Conservation (phyloP, 129 eudicot genomes). For the Escallonia herrerae region DNA sequence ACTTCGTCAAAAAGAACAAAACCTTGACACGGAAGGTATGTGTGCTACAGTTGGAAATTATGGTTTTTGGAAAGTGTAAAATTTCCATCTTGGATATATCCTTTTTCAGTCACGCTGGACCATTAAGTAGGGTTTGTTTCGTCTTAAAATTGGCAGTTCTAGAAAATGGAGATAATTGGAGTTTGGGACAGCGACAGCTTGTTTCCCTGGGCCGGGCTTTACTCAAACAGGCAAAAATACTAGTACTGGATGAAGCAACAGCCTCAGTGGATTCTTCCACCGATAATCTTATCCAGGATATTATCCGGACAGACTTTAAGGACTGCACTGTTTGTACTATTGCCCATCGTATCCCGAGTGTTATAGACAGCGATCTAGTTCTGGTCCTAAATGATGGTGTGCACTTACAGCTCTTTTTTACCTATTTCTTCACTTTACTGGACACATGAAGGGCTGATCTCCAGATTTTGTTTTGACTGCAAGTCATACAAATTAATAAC, state of each 20-base stretch:
- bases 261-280: constrained; percentile 98
- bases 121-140: constrained; percentile 4
- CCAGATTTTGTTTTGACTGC: not conserved
- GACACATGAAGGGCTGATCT: not conserved
- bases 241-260: constrained; percentile 95
- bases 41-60: constrained; percentile 7
- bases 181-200: constrained; percentile 94
- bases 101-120: constrained; percentile 4
- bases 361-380: constrained; percentile 88
- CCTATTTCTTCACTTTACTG: not conserved
- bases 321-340: constrained; percentile 89
- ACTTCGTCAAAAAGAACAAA: constrained; percentile 69
- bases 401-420: constrained; percentile 10
- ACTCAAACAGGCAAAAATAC: constrained; percentile 78
- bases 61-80: not conserved
- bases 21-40: constrained; percentile 80
- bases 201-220: constrained; percentile 87
- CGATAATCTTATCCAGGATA: constrained; percentile 84
- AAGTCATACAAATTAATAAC: too few relatives aligned
- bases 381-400: constrained; percentile 94
- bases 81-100: not conserved
- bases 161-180: constrained; percentile 97
- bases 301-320: constrained; percentile 66
- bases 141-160: constrained; percentile 38
- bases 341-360: constrained; percentile 94